Evolutionary conservation across 2,329 filamentous ascomycete species (phyloP).

Genomic region (Clarireedia monteithiana): DNA sequence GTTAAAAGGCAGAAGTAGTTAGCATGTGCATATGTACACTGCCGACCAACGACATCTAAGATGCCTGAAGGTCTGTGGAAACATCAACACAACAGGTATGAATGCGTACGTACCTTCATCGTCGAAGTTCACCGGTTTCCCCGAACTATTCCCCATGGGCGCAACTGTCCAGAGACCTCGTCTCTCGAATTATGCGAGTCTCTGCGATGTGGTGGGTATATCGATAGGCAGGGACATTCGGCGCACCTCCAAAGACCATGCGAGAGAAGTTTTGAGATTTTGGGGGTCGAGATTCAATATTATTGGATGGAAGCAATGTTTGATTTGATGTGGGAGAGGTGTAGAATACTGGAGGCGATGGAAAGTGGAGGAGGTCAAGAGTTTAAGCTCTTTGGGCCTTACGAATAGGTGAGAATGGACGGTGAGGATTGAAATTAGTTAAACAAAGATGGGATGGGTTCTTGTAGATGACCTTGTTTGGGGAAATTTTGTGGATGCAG

Average conservation of each 20-base stretch:
- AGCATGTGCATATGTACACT: constrained; percentile 9
- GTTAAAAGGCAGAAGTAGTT: constrained; percentile 15
- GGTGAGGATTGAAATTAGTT: background rate
- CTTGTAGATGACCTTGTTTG: background rate
- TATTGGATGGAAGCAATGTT: background rate
- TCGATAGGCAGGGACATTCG: constrained; percentile 6
- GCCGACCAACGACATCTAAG: background rate
- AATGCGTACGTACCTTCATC: constrained; percentile 77
- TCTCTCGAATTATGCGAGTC: background rate
- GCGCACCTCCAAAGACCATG: background rate
- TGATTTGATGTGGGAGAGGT: background rate
- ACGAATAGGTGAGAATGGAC: background rate
- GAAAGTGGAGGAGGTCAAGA: background rate
- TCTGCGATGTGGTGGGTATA: background rate
- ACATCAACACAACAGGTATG: background rate
- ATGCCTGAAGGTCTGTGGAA: background rate
- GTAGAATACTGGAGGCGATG: background rate
- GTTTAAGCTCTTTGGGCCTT: background rate
- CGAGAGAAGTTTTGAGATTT: background rate
- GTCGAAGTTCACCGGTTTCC: constrained; percentile 85
- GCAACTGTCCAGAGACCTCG: constrained; percentile 6
- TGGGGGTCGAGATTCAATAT: background rate
- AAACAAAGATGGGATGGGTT: background rate
- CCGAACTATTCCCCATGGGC: constrained; percentile 86
- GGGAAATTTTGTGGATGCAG: no score